Base-by-base conservation (phyloP, 371 early-diverging fungal species). In the Nematocida ausubeli region DNA sequence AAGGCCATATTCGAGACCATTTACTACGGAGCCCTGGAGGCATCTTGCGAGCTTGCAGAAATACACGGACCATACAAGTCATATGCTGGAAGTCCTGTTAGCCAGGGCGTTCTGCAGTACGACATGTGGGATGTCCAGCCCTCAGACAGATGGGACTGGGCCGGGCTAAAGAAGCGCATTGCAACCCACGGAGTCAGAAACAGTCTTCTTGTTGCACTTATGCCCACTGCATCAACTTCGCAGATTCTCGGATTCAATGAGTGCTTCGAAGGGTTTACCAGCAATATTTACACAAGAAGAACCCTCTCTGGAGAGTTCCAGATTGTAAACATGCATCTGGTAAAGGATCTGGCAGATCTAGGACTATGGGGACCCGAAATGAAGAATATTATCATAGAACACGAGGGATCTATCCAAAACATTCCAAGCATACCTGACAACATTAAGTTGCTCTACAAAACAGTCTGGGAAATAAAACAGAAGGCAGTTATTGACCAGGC, bases 261-360 rank as follows among this genome's bases (percentile, higher is more conserved):
- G 87, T 94, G 95, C 85, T 95, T 96, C 82, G 99, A 98, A 84
- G 96, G 97, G 6, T 95, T 94, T 86, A 95, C 96, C 24, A 90
- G 90, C 85, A 98, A 98, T 87, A 91, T 98, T 68, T 98, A 94
- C 86, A 94, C 93, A 5, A 91, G 97, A 40, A 91, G 99, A 81
- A 97, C 96, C 3, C 88, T 95, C 68, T 93, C 96, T 32, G 99
- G 99, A 40, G 99, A 98, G 86, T 97, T 97, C 91, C 97, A 97
- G 87, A 90, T 97, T 35, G 96, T 98, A 52, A 98, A 98, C 87
- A 91, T 91, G 30, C 92, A 95, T 88, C 86, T 98, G 84, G 87
- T 97, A 52, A 90, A 91, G 71, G 97, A 97, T 78, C 87, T 98
- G 40, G 91, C 93, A 7, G 92, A 92, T 62, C 86, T 92, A 50